Evolutionary conservation across 352 stramenopile genomes (phyloP).

Genomic region (Globisporangium emineosum): DNA sequence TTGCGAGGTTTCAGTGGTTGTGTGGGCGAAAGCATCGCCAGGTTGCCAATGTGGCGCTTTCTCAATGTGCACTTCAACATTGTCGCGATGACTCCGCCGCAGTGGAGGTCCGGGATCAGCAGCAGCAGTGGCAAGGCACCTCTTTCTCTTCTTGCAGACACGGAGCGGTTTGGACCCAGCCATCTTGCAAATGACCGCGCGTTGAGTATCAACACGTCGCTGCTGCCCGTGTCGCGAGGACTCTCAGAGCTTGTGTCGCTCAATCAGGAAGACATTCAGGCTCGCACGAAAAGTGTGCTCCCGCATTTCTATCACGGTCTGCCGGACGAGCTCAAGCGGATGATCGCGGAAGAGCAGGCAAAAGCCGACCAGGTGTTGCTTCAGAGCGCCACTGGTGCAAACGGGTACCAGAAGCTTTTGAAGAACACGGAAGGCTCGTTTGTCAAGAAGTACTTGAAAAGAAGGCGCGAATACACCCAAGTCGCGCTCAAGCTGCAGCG

Average conservation of each 20-base stretch:
- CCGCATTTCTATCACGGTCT: conserved; percentile 80
- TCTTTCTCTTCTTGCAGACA: conserved; percentile 23
- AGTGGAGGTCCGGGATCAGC: conserved; percentile 30
- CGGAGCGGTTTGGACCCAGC: conserved; percentile 50
- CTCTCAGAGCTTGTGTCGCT: conserved; percentile 35
- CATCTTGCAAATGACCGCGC: conserved; percentile 52
- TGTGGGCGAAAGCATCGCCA: conserved; percentile 29
- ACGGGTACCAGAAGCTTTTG: conserved; percentile 33
- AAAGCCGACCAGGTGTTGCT: conserved; percentile 16
- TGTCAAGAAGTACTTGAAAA: conserved; percentile 57
- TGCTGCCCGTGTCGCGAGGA: conserved; percentile 34
- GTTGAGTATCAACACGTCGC: conserved; percentile 30
- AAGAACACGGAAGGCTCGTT: conserved; percentile 62
- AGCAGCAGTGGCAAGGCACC: not conserved
- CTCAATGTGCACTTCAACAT: conserved; percentile 42
- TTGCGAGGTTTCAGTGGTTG: conserved; percentile 34
- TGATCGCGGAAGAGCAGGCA: conserved; percentile 60
- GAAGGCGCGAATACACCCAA: conserved; percentile 37
- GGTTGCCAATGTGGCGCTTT: conserved; percentile 40
- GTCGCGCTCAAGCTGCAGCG: conserved; percentile 58
- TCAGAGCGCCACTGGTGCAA: conserved; percentile 1
- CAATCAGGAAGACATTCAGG: conserved; percentile 33
- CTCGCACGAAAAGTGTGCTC: conserved; percentile 30
- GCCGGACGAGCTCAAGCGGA: conserved; percentile 64
- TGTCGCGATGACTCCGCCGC: conserved; percentile 38